Conservation (phyloP, 2,329 filamentous ascomycete species). For the Penicillium sp. region DNA sequence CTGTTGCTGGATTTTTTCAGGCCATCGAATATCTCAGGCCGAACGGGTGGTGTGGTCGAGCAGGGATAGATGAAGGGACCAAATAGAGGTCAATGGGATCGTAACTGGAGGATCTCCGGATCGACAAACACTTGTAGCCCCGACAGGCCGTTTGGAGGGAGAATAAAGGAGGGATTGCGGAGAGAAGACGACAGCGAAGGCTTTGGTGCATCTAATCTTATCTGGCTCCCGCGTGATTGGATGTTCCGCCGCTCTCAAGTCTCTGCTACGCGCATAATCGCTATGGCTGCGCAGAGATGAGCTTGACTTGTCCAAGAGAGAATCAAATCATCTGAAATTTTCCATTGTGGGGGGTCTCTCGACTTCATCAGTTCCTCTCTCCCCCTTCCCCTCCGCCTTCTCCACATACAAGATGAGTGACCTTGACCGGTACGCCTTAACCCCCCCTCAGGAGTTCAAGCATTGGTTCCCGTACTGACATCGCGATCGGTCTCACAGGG, state of each 20-base stretch:
- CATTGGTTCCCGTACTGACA: conserved; percentile 14
- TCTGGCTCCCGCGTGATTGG: conserved; percentile 34
- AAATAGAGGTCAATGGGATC: conserved; percentile 16
- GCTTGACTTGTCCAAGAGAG: conserved; percentile 13
- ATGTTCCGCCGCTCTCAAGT: conserved; percentile 6
- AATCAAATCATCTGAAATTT: conserved; percentile 15
- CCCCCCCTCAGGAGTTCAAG: background rate
- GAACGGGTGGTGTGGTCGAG: background rate
- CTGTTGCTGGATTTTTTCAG: conserved; percentile 16
- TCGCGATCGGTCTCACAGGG: conserved; percentile 54
- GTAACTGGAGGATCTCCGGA: background rate
- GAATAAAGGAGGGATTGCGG: conserved; percentile 7
- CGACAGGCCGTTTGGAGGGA: conserved; percentile 1
- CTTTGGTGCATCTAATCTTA: conserved; percentile 44
- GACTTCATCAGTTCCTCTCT: conserved; percentile 9
- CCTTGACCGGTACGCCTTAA: conserved; percentile 72
- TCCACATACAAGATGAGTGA: conserved; percentile 71
- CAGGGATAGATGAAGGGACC: background rate
- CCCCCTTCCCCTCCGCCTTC: conserved; percentile 11
- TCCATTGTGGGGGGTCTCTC: conserved; percentile 8
- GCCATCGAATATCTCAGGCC: conserved; percentile 20
- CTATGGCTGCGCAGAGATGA: conserved; percentile 22
- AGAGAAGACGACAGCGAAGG: conserved; percentile 22
- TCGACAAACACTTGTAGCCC: conserved; percentile 1
- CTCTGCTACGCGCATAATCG: conserved; percentile 15